Percentiles rank a stretch among this genome's conserved stretches.
These are phyloP conservation scores for Pseudopediastrum boryanum DNA, from an alignment of 139 green algal species.

Conservation along the genomic window DNA sequence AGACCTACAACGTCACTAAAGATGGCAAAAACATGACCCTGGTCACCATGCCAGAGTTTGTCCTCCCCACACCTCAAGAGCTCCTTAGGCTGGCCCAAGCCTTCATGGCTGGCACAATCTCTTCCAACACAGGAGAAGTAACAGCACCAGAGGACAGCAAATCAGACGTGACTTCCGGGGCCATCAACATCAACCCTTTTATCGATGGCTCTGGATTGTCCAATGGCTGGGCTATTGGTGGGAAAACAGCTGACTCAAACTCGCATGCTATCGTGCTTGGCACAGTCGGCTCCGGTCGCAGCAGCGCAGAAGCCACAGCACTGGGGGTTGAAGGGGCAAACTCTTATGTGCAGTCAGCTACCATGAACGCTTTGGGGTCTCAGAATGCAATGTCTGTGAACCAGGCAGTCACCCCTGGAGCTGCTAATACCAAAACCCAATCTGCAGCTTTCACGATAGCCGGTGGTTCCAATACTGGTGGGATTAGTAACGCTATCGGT, in stretches of 20 bases:
- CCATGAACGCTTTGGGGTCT: conserved; percentile 21
- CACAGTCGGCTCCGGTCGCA: conserved; percentile 3
- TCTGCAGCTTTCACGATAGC: conserved; percentile 22
- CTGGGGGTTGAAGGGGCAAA: conserved; percentile 13
- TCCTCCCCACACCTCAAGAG: too few relatives aligned
- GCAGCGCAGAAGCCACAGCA: conserved; percentile 15
- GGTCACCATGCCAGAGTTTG: too few relatives aligned
- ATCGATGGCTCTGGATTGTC: conserved; percentile 17
- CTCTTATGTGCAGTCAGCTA: conserved; percentile 6
- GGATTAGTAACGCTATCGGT: conserved; percentile 21
- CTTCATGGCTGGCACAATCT: conserved; percentile 25
- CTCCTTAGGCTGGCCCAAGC: too few relatives aligned
- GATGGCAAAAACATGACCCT: too few relatives aligned
- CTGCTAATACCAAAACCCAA: background rate
- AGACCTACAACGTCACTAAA: too few relatives aligned
- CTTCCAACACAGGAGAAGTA: conserved; percentile 27
- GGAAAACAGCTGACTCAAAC: conserved; percentile 18
- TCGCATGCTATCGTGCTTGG: conserved; percentile 32
- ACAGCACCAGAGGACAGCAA: conserved; percentile 25
- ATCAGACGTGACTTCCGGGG: conserved; percentile 17
- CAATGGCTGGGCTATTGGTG: conserved; percentile 18
- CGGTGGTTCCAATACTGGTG: background rate
- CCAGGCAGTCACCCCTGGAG: conserved; percentile 15
- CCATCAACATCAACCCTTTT: conserved; percentile 33
- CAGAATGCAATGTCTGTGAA: conserved; percentile 32